phyloP scores from a whole-genome alignment of 2,329 filamentous ascomycete genomes.

The Pyrenophora tritici-repentis region DNA sequence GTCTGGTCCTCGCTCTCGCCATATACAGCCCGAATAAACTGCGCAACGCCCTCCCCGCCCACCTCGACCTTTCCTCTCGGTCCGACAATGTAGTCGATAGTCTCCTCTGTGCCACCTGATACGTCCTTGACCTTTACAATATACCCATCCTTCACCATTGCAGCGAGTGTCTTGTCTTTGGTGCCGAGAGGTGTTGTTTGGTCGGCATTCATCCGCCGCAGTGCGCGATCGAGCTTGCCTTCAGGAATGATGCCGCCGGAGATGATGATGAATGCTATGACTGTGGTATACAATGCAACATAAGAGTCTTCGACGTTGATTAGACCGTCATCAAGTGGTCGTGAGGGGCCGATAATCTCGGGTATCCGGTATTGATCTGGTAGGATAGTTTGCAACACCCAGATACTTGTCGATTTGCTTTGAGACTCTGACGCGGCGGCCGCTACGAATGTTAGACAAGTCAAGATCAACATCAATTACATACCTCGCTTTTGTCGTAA shows the following conservation, averaged over 20 bases:
- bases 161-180: constrained; percentile 74
- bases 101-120: constrained; percentile 73
- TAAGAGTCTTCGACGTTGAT: constrained; percentile 76
- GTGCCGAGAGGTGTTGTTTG: constrained; percentile 72
- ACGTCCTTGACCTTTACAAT: constrained; percentile 74
- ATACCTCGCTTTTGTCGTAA: constrained; percentile 77
- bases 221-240: constrained; percentile 75
- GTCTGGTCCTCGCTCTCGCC: constrained; percentile 40
- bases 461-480: constrained; percentile 14
- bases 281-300: constrained; percentile 76
- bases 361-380: constrained; percentile 68
- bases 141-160: constrained; percentile 82
- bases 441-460: constrained; percentile 42
- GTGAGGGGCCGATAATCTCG: constrained; percentile 69
- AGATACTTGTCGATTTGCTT: constrained; percentile 66
- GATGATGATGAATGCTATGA: constrained; percentile 77
- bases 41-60: constrained; percentile 73
- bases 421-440: constrained; percentile 60
- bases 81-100: constrained; percentile 81
- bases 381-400: constrained; percentile 76
- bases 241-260: constrained; percentile 74
- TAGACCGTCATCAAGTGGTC: constrained; percentile 59
- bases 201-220: constrained; percentile 75
- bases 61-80: constrained; percentile 86
- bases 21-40: constrained; percentile 59